These are phyloP conservation scores for Vanderwaltozyma polyspora DNA, from an alignment of 805 yeast genomes.

Conservation along the genomic window DNA sequence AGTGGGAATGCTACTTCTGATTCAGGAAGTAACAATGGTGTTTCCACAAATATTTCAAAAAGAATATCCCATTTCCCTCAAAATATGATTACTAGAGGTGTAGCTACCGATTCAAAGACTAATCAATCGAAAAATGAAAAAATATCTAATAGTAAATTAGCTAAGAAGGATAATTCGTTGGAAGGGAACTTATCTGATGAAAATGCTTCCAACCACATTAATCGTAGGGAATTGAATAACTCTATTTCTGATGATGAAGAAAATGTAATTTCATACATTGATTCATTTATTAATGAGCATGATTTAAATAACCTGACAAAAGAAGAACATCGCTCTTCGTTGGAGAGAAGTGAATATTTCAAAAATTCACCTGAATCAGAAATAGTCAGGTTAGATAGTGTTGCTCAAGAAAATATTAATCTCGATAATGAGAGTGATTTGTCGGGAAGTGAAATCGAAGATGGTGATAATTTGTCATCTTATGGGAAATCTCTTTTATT, in stretches of 20 bases:
- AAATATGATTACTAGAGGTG: slow-evolving; percentile 10
- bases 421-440: background rate
- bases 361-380: slow-evolving; percentile 2
- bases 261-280: slow-evolving; percentile 19
- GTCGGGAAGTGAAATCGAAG: slow-evolving; percentile 4
- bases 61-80: slow-evolving; percentile 14
- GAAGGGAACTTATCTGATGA: background rate
- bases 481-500: slow-evolving; percentile 27
- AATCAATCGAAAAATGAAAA: slow-evolving; percentile 8
- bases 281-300: slow-evolving; percentile 24
- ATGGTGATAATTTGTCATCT: slow-evolving; percentile 19
- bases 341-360: background rate
- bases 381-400: background rate
- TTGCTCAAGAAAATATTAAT: background rate
- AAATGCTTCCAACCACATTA: background rate
- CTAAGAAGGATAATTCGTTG: background rate
- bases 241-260: slow-evolving; percentile 1
- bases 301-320: slow-evolving; percentile 18
- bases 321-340: slow-evolving; percentile 5
- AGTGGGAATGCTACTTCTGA: background rate
- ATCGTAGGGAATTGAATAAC: background rate
- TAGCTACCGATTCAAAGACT: slow-evolving; percentile 8
- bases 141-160: background rate
- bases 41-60: slow-evolving; percentile 1
- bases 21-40: background rate